These are phyloP conservation scores for Lachancea nothofagi DNA, from an alignment of 805 yeast species.

Conservation along the genomic window DNA sequence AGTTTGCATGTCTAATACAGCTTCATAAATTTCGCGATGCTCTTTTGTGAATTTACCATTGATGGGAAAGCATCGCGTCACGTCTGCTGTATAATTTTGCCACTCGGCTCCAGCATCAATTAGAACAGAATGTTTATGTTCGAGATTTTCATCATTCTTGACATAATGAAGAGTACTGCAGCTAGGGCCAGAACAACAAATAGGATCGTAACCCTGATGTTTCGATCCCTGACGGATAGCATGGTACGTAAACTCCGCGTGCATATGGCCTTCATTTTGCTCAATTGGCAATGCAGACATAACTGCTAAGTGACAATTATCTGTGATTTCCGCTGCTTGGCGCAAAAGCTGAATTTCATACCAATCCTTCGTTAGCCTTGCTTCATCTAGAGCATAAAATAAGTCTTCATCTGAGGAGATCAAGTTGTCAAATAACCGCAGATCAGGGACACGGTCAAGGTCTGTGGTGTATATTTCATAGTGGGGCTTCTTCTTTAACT, in stretches of 20 bases:
- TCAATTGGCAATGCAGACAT: constrained; percentile 91
- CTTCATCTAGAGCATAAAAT: constrained; percentile 76
- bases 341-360: constrained; percentile 72
- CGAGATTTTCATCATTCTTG: constrained; percentile 64
- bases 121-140: constrained; percentile 58
- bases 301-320: constrained; percentile 82
- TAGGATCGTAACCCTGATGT: constrained; percentile 85
- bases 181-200: constrained; percentile 88
- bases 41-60: constrained; percentile 86
- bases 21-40: constrained; percentile 72
- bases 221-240: constrained; percentile 92
- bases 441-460: constrained; percentile 40
- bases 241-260: constrained; percentile 93
- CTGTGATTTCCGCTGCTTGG: constrained; percentile 80
- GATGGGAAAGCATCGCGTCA: constrained; percentile 92
- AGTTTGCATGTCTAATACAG: constrained; percentile 78
- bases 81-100: constrained; percentile 88
- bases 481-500: constrained; percentile 30
- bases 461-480: constrained; percentile 47
- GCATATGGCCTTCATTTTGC: constrained; percentile 81
- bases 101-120: constrained; percentile 98
- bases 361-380: constrained; percentile 78
- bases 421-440: constrained; percentile 35
- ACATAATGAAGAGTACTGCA: constrained; percentile 90
- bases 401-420: constrained; percentile 44